Conservation (phyloP, 257 asterid genomes). For the Solanum bulbocastanum region DNA sequence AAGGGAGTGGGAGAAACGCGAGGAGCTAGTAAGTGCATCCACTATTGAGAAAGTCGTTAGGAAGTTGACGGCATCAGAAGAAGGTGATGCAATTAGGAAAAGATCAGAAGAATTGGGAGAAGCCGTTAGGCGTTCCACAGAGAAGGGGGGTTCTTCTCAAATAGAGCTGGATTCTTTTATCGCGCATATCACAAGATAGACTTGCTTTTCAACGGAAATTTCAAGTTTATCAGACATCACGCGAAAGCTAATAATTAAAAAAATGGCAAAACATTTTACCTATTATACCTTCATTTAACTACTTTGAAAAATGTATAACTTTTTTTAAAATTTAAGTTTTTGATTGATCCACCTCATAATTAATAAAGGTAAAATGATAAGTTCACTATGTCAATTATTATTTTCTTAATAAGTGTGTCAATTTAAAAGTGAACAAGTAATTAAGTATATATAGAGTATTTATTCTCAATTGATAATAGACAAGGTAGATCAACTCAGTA, state of each 20-base stretch:
- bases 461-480: too few relatives aligned
- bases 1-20: neutral
- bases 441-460: too few relatives aligned
- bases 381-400: too few relatives aligned
- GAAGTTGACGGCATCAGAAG: conserved; percentile 22
- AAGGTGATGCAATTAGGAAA: conserved; percentile 32
- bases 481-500: too few relatives aligned
- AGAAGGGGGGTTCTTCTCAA: conserved; percentile 16
- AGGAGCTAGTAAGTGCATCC: neutral
- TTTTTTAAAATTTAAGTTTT: too few relatives aligned
- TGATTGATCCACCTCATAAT: too few relatives aligned
- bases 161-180: conserved; percentile 28
- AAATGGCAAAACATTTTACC: too few relatives aligned
- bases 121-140: conserved; percentile 5
- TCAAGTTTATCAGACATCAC: neutral
- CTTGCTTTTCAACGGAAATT: neutral
- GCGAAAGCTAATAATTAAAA: neutral
- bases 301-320: too few relatives aligned
- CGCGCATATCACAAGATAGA: conserved; percentile 22
- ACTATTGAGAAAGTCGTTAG: neutral
- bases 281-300: too few relatives aligned
- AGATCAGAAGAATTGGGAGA: conserved; percentile 25
- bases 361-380: too few relatives aligned
- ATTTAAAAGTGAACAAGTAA: too few relatives aligned
- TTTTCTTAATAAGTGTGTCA: too few relatives aligned